Evolutionary conservation across 2,329 filamentous ascomycete genomes (phyloP), one percentile per base, ranked within the genome.

Genomic region (Fusarium sp.): DNA sequence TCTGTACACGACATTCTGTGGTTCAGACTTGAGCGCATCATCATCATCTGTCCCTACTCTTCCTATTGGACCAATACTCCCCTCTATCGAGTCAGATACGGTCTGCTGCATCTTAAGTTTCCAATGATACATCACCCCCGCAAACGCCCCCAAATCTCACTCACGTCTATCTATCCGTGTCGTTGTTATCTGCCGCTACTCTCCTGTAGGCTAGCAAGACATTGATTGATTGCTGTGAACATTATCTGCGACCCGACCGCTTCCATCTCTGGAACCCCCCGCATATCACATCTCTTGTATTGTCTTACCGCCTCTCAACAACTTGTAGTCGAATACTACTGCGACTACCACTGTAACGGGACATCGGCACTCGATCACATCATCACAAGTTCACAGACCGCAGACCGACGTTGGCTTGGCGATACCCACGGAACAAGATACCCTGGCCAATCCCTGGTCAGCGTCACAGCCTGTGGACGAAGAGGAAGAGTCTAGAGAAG

Each of bases 61-160:
- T 67, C 41, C 62, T 58, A 70, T 70, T 63, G 55, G 56, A 47
- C 36, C 51, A 48, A 53, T 35, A 44, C 15, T 41, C 42, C 57
- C 61, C 62, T 63, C 53, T 53, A 48, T 61, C 50, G 30, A 48
- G 50, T 61, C 70, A 56, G 48, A 73, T 67, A 73, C 61, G 53
- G 70, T 50, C 56, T 67, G 65, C 51, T 73, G 70, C 70, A 72
- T 61, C 57, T 45, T 33, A 50, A 44, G 26, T 53, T 71, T 73
- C 54, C 70, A 67, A 72, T 66, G 61, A 67, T 63, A 56, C 26
- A 35, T 45, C 45, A n/a, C 57, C 61, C 65, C 69, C 63, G 48
- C 70, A 72, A 73, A 72, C 55, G 36, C 58, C 57, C 67, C 65
- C 70, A 71, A 54, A 73, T 73, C 70, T 73, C 61, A 71, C 61